Conservation (phyloP, 495 filamentous ascomycete genomes). For the Viridothelium virens region DNA sequence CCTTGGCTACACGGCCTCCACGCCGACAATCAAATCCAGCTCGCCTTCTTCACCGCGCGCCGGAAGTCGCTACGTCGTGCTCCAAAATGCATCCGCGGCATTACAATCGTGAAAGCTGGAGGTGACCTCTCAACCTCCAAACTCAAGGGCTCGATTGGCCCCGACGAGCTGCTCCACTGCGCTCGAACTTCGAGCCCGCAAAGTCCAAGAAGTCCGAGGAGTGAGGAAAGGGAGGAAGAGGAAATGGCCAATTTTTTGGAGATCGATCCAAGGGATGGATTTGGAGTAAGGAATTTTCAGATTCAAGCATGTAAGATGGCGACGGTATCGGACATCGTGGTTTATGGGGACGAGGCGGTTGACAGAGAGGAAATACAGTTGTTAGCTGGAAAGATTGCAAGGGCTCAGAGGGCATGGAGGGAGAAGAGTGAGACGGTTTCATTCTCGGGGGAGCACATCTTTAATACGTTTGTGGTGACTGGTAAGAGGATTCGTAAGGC, state of each 20-base stretch:
- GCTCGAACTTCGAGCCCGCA: not conserved
- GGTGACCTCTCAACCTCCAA: constrained; percentile 66
- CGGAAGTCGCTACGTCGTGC: constrained; percentile 62
- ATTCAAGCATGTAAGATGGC: constrained; percentile 89
- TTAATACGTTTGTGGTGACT: constrained; percentile 75
- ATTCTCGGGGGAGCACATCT: constrained; percentile 51
- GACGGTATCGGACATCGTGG: constrained; percentile 78
- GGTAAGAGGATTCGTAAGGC: constrained; percentile 42
- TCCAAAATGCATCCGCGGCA: constrained; percentile 70
- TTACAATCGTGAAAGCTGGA: constrained; percentile 84
- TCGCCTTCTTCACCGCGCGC: constrained; percentile 77
- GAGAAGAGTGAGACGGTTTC: constrained; percentile 47
- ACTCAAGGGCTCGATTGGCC: constrained; percentile 76
- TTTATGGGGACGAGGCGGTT: constrained; percentile 69
- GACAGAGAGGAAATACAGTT: constrained; percentile 49
- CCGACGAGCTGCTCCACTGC: constrained; percentile 63
- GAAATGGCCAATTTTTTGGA: constrained; percentile 58
- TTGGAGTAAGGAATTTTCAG: constrained; percentile 86
- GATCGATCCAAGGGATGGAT: constrained; percentile 76
- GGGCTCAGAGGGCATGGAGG: constrained; percentile 69
- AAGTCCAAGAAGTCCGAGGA: not conserved
- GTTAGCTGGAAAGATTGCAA: constrained; percentile 62
- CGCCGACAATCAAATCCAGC: constrained; percentile 75
- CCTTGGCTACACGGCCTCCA: constrained; percentile 99
- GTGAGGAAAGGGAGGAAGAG: constrained; percentile 11